phyloP scores from a whole-genome alignment of 306 rosid species.

The Citrullus amarus region DNA sequence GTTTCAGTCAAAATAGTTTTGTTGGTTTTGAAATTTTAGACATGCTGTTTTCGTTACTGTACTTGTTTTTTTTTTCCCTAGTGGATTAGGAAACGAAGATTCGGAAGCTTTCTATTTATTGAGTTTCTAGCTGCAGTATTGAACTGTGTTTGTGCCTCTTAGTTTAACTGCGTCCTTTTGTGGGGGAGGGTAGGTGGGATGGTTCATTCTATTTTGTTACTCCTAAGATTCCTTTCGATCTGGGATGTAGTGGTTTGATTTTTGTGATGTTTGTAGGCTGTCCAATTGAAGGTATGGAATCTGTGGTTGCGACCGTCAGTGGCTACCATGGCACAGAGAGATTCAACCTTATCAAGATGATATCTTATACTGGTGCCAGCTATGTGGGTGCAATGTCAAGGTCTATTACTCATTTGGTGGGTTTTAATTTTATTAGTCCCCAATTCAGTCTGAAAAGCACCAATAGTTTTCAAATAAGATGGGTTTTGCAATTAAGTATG shows the following conservation, averaged over 20 bases:
- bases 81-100: background rate
- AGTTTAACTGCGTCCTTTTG: background rate
- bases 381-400: constrained; percentile 60
- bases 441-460: background rate
- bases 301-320: constrained; percentile 66
- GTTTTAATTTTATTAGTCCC: constrained; percentile 8
- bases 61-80: background rate
- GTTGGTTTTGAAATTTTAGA: background rate
- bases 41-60: background rate
- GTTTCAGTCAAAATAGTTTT: background rate
- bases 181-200: too few relatives aligned
- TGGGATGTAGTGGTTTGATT: background rate
- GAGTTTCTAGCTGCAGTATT: background rate
- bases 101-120: background rate
- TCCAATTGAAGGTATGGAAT: constrained; percentile 54
- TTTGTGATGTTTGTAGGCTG: constrained; percentile 13
- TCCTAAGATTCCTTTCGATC: background rate
- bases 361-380: constrained; percentile 49
- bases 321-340: constrained; percentile 71
- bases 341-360: constrained; percentile 61
- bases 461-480: background rate
- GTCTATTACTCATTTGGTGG: constrained; percentile 69
- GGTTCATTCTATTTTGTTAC: background rate
- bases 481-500: background rate
- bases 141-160: background rate